Base-by-base conservation (phyloP, 1,284 basidiomycete species). In the Rhodofomes roseus region DNA sequence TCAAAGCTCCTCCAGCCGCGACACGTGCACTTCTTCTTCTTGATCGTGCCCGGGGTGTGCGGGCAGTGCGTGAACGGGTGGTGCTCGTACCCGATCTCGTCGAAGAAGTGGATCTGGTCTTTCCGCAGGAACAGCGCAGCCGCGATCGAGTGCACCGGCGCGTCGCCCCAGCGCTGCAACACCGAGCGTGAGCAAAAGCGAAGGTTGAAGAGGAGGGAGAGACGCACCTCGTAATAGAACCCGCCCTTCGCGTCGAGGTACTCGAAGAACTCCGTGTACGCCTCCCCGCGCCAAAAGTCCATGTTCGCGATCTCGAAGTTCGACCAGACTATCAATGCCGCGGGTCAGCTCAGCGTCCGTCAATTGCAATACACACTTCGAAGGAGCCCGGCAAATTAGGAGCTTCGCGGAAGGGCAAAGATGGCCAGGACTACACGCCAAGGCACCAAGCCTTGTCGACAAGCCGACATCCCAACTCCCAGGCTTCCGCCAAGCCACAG, bases 241-340 rank as follows among this genome's bases (percentile, higher is more conserved):
- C 90, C 90, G 36, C 92, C 92, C 14, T 79, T 77, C 23, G 76
- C 66, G 65, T 94, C 92, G 16, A 94, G 79, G 67, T 82, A 80
- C 3, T 89, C 80, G 71, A 94, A 93, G 79, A 84, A 93, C 48
- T 81, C 78, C 48, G 74, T 77, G 74, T 94, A 94, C 2, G 86
- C 83, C 39, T 86, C 78, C 7, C 80, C 74, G 12, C 83, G 73
- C 79, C 81, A 84, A 68, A 85, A 81, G 52, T 84, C 78, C 77
- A 85, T 78, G 70, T 82, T 78, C 31, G 85, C 91, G 62, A 93
- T 90, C 71, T 93, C 90, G 67, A 91, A 90, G 73, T 91, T 90
- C 64, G 81, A 84, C 87, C 87, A 89, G 77, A 89, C 86, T 85
- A 55, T 9, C 3, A 7, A n/a, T 8, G 20, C 14, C 22, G 25